Conservation (phyloP, 2,329 filamentous ascomycete species). For the Verticillium nubilum region DNA sequence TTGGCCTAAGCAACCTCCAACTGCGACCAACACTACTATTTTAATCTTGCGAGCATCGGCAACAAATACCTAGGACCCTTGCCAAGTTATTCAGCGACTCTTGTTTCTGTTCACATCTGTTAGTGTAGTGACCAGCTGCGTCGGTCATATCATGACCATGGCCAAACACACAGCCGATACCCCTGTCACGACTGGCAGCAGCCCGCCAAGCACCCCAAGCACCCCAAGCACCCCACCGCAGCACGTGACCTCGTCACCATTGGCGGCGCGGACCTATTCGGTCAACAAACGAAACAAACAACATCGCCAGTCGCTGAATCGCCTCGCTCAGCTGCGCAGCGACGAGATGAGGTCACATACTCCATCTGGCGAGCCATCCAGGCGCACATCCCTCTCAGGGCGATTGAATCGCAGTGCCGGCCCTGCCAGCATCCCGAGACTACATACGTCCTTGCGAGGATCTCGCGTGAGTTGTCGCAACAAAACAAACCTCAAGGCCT, state of each 20-base stretch:
- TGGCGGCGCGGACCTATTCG: background rate
- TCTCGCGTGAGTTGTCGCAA: constrained; percentile 30
- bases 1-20: too few relatives aligned
- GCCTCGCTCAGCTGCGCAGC: background rate
- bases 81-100: too few relatives aligned
- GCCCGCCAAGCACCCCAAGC: background rate
- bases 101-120: too few relatives aligned
- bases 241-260: constrained; percentile 8
- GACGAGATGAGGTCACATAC: constrained; percentile 20
- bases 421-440: constrained; percentile 27
- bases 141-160: too few relatives aligned
- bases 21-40: too few relatives aligned
- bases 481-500: constrained; percentile 1
- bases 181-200: background rate
- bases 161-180: background rate
- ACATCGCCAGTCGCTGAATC: constrained; percentile 5
- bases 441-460: constrained; percentile 28
- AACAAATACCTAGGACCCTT: too few relatives aligned
- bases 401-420: constrained; percentile 30
- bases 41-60: too few relatives aligned
- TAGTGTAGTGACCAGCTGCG: too few relatives aligned
- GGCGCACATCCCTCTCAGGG: constrained; percentile 22
- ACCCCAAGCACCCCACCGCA: background rate
- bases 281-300: constrained; percentile 5
- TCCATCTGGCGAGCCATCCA: constrained; percentile 20